These are phyloP conservation scores for Xylariaceae sp. DNA, from an alignment of 2,329 filamentous ascomycete genomes.

Conservation along the genomic window DNA sequence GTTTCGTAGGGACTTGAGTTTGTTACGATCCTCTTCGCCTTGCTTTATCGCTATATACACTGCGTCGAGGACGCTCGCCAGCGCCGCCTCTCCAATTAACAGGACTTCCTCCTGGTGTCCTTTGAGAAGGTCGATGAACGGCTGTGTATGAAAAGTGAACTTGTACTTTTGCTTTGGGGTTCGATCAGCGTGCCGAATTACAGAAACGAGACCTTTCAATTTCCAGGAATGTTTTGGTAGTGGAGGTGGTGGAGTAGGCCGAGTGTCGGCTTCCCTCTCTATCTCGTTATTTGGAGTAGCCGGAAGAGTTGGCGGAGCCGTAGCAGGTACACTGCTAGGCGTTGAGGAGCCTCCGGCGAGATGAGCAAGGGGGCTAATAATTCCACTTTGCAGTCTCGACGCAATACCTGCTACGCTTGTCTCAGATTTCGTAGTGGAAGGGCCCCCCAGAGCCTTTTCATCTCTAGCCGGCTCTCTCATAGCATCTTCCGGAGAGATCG, in stretches of 20 bases:
- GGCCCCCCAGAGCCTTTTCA: constrained; percentile 27
- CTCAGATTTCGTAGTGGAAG: constrained; percentile 34
- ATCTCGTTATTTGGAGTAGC: constrained; percentile 45
- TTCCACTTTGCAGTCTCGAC: constrained; percentile 45
- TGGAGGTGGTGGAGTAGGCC: constrained; percentile 66
- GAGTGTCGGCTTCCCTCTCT: constrained; percentile 37
- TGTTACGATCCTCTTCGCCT: constrained; percentile 82
- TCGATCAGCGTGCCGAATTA: constrained; percentile 93
- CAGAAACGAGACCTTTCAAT: constrained; percentile 94
- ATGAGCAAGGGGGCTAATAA: constrained; percentile 43
- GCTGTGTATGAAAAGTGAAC: constrained; percentile 96
- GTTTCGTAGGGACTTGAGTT: constrained; percentile 84
- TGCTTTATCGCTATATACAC: constrained; percentile 80
- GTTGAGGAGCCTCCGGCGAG: constrained; percentile 39
- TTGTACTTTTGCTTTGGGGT: constrained; percentile 99
- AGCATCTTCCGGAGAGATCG: constrained; percentile 29
- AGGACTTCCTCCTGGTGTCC: constrained; percentile 97
- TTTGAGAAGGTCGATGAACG: constrained; percentile 92
- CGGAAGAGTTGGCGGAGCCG: constrained; percentile 46
- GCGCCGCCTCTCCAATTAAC: constrained; percentile 86
- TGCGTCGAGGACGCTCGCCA: constrained; percentile 87
- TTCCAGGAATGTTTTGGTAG: constrained; percentile 95
- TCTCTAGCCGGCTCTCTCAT: constrained; percentile 28
- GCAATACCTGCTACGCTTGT: constrained; percentile 32
- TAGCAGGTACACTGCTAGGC: constrained; percentile 43